A percentile compares a stretch with the other conserved stretches of the same genome.
Evolutionary conservation across 805 yeast species (phyloP).

Genomic region (Ascoidea asiatica): DNA sequence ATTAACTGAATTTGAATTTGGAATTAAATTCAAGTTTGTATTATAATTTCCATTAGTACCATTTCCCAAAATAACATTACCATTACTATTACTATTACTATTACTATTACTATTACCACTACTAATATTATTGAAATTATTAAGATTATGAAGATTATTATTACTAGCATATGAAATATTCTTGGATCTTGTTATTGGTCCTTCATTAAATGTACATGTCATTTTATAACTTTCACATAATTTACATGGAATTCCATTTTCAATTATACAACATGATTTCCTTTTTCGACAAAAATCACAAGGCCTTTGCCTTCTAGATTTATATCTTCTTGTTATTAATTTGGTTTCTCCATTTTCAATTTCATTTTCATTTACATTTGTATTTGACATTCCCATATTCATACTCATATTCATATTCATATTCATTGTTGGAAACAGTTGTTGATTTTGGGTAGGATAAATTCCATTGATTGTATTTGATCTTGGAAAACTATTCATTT

Average conservation of each 20-base stretch:
- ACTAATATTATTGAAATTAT: too few relatives aligned
- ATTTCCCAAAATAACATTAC: too few relatives aligned
- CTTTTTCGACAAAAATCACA: slow-evolving; percentile 23
- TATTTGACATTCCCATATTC: not conserved
- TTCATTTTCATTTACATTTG: too few relatives aligned
- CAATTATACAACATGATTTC: slow-evolving; percentile 23
- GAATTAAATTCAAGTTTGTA: too few relatives aligned
- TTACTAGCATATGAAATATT: not conserved
- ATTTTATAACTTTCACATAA: slow-evolving; percentile 19
- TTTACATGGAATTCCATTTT: slow-evolving; percentile 19
- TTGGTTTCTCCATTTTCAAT: not conserved
- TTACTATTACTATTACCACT: too few relatives aligned
- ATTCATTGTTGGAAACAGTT: too few relatives aligned
- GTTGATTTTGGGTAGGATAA: too few relatives aligned
- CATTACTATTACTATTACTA: too few relatives aligned
- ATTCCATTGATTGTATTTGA: too few relatives aligned
- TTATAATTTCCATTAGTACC: too few relatives aligned
- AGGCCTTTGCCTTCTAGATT: slow-evolving; percentile 21
- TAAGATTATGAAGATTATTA: not conserved
- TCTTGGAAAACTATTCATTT: too few relatives aligned
- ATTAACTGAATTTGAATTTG: too few relatives aligned
- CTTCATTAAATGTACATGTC: slow-evolving; percentile 20
- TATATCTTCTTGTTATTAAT: slow-evolving; percentile 16
- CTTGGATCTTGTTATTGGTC: slow-evolving; percentile 14
- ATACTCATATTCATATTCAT: not conserved